These are phyloP conservation scores for Arthrobotrys conoides DNA, from an alignment of 2,329 filamentous ascomycete species.

Conservation along the genomic window DNA sequence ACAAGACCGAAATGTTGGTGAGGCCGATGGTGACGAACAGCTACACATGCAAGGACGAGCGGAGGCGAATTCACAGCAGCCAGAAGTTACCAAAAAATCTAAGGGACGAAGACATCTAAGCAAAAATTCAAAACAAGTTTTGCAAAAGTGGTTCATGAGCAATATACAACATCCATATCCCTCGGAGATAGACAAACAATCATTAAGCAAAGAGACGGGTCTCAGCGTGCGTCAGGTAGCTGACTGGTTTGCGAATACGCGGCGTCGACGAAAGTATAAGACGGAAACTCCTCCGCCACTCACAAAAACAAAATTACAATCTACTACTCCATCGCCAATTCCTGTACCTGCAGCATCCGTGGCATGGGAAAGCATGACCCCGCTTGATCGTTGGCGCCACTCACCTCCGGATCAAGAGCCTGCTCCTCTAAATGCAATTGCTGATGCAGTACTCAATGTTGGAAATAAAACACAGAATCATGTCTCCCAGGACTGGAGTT, in stretches of 20 bases:
- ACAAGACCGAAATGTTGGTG: background rate
- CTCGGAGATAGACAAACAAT: conserved; percentile 4
- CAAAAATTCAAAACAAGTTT: conserved; percentile 9
- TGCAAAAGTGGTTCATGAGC: conserved; percentile 12
- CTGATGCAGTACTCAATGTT: conserved; percentile 3
- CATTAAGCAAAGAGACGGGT: conserved; percentile 12
- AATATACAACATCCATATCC: conserved; percentile 22
- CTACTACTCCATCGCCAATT: background rate
- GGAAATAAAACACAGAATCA: background rate
- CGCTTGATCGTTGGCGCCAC: conserved; percentile 14
- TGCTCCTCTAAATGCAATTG: conserved; percentile 10
- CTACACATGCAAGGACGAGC: too few species aligned
- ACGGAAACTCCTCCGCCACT: background rate
- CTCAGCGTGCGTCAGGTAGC: conserved; percentile 9
- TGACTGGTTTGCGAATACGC: conserved; percentile 28
- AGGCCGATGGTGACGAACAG: background rate
- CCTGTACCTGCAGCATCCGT: background rate
- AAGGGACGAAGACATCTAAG: conserved; percentile 1
- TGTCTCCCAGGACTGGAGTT: background rate
- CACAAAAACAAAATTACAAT: background rate
- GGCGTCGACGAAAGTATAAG: conserved; percentile 11
- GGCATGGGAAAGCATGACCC: conserved; percentile 21
- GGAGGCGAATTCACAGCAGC: background rate
- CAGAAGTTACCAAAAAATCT: background rate
- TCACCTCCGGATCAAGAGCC: conserved; percentile 20